Conservation (phyloP, 768 basidiomycete genomes). For the Tylopilus felleus region DNA sequence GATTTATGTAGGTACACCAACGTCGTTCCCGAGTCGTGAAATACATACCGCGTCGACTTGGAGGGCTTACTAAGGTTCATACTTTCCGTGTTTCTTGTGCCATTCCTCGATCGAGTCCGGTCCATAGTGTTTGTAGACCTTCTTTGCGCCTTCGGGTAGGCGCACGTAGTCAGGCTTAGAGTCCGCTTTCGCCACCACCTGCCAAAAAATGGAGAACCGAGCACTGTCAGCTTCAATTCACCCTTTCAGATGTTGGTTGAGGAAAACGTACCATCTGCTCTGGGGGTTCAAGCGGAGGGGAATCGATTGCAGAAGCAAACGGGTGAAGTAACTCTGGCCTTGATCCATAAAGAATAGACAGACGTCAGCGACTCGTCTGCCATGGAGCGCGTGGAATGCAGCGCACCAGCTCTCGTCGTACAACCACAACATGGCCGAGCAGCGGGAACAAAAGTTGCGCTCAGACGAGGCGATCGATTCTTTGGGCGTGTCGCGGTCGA, state of each 20-base stretch:
- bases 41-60: too few species aligned
- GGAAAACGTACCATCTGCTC: slow-evolving; percentile 43
- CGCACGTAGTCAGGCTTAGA: slow-evolving; percentile 61
- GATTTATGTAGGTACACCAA: too few species aligned
- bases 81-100: slow-evolving; percentile 54
- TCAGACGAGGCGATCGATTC: slow-evolving; percentile 51
- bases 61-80: slow-evolving; percentile 19
- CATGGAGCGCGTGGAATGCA: not conserved
- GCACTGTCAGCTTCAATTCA: not conserved
- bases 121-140: slow-evolving; percentile 44
- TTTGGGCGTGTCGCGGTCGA: slow-evolving; percentile 51
- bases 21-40: too few species aligned
- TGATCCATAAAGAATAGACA: too few species aligned
- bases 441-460: slow-evolving; percentile 60
- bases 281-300: slow-evolving; percentile 51
- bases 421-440: slow-evolving; percentile 65
- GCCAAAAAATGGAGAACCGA: not conserved
- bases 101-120: slow-evolving; percentile 50
- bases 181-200: slow-evolving; percentile 45
- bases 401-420: slow-evolving; percentile 54
- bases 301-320: slow-evolving; percentile 65
- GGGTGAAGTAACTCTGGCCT: slow-evolving; percentile 68
- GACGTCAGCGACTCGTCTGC: too few species aligned
- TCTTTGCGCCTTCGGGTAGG: slow-evolving; percentile 56
- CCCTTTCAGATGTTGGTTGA: not conserved